These are phyloP conservation scores for Immersiella caudata DNA, from an alignment of 495 filamentous ascomycete genomes.

Conservation along the genomic window DNA sequence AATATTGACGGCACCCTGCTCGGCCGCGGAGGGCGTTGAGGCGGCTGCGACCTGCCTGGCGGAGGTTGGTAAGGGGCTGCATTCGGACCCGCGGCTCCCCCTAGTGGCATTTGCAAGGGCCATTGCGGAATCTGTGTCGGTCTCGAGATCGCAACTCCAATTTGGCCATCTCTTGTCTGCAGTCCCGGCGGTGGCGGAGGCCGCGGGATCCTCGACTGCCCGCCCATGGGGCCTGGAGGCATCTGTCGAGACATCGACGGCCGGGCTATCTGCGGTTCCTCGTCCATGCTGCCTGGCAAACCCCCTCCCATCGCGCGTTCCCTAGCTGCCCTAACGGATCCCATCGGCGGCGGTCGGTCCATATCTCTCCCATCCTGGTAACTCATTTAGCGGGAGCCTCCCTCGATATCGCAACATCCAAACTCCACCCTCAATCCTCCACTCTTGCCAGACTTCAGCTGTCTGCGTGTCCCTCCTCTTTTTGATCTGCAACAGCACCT, in stretches of 20 bases:
- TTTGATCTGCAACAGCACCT: conserved; percentile 36
- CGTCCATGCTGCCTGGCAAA: conserved; percentile 34
- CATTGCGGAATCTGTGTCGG: conserved; percentile 57
- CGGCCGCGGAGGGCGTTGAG: conserved; percentile 69
- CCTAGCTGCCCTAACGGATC: conserved; percentile 52
- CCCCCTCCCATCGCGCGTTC: conserved; percentile 43
- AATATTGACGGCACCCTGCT: conserved; percentile 59
- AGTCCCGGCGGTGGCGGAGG: conserved; percentile 40
- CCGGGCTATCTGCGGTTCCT: conserved; percentile 54
- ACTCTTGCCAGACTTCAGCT: conserved; percentile 23
- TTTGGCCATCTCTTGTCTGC: conserved; percentile 46
- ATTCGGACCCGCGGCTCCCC: conserved; percentile 40
- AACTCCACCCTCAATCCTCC: conserved; percentile 19
- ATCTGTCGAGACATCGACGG: conserved; percentile 45
- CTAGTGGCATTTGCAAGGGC: conserved; percentile 54
- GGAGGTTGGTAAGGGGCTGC: conserved; percentile 51
- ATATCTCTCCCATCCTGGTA: conserved; percentile 52
- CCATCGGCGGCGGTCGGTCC: conserved; percentile 43
- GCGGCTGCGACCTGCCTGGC: conserved; percentile 58
- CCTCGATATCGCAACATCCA: conserved; percentile 32
- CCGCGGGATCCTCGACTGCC: conserved; percentile 36
- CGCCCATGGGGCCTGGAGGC: conserved; percentile 35
- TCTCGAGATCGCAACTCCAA: conserved; percentile 55
- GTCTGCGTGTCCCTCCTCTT: conserved; percentile 32
- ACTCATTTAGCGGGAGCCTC: conserved; percentile 50